A percentile compares a stretch with the other conserved stretches of the same genome.
These are phyloP conservation scores for Thozetella sp. DNA, from an alignment of 495 filamentous ascomycete genomes.

Conservation along the genomic window DNA sequence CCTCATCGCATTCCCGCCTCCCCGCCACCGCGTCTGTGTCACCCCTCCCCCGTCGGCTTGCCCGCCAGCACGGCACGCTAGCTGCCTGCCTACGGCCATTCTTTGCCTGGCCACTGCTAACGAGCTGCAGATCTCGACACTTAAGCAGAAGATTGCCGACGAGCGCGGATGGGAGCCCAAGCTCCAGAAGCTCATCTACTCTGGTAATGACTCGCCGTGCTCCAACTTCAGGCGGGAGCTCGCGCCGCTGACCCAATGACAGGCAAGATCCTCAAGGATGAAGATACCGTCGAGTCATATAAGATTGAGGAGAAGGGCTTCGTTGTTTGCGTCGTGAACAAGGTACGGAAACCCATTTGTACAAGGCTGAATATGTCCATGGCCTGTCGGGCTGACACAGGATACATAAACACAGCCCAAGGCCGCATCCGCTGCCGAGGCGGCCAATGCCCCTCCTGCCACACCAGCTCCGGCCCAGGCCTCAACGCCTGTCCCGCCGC, in stretches of 20 bases:
- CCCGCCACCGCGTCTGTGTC: slow-evolving; percentile 7
- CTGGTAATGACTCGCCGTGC: slow-evolving; percentile 57
- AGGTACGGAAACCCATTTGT: slow-evolving; percentile 57
- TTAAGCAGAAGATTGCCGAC: slow-evolving; percentile 86
- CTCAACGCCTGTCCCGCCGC: slow-evolving; percentile 58
- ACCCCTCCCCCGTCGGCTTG: slow-evolving; percentile 6
- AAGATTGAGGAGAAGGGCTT: slow-evolving; percentile 99
- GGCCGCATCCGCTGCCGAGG: slow-evolving; percentile 55
- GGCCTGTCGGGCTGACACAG: slow-evolving; percentile 4
- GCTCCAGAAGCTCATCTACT: slow-evolving; percentile 94
- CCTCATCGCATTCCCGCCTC: slow-evolving; percentile 20
- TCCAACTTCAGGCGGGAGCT: neutral
- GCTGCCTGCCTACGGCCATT: neutral
- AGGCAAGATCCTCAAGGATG: slow-evolving; percentile 99
- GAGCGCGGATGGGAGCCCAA: slow-evolving; percentile 92
- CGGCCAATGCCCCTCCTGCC: slow-evolving; percentile 56
- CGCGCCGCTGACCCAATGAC: slow-evolving; percentile 4
- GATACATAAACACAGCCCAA: slow-evolving; percentile 25
- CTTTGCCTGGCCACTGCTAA: slow-evolving; percentile 11
- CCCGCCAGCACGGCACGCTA: slow-evolving; percentile 3
- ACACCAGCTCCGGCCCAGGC: slow-evolving; percentile 72
- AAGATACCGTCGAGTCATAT: slow-evolving; percentile 91
- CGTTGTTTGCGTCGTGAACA: slow-evolving; percentile 94
- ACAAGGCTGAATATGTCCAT: no score
- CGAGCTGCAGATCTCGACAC: slow-evolving; percentile 68